These are phyloP conservation scores for Macrolepiota fuliginosa DNA, from an alignment of 768 basidiomycete genomes.

Conservation along the genomic window DNA sequence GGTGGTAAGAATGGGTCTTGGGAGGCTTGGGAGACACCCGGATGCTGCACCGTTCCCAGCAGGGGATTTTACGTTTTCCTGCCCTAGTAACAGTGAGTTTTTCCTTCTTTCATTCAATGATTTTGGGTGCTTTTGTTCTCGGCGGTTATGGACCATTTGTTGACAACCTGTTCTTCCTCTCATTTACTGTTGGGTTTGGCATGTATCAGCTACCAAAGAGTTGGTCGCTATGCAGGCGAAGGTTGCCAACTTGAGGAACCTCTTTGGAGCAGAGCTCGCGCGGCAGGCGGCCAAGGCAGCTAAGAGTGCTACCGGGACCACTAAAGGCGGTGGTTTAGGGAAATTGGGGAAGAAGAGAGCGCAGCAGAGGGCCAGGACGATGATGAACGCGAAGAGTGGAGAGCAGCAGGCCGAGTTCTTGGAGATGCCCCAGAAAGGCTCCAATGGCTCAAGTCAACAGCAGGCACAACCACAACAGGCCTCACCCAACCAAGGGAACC, in stretches of 20 bases:
- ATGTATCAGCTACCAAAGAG: conserved; percentile 63
- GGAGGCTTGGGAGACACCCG: conserved; percentile 34
- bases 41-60: conserved; percentile 48
- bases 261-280: conserved; percentile 73
- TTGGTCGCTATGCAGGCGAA: conserved; percentile 67
- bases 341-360: conserved; percentile 30
- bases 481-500: background rate
- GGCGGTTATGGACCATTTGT: background rate
- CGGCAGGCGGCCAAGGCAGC: conserved; percentile 64
- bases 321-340: conserved; percentile 25
- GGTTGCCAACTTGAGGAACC: conserved; percentile 58
- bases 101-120: conserved; percentile 15
- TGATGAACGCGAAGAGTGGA: conserved; percentile 21
- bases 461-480: conserved; percentile 5
- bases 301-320: conserved; percentile 43
- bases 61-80: conserved; percentile 58
- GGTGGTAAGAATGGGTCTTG: conserved; percentile 38
- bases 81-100: conserved; percentile 71
- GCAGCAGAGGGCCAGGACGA: conserved; percentile 34
- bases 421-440: conserved; percentile 26
- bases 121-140: conserved; percentile 19
- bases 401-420: conserved; percentile 36
- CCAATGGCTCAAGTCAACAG: conserved; percentile 11
- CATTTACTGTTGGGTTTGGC: conserved; percentile 16
- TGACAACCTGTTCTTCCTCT: conserved; percentile 17